Evolutionary conservation across 352 stramenopile genomes (phyloP), one percentile per base, ranked within the genome.

Genomic region (Phytophthora palmivora): DNA sequence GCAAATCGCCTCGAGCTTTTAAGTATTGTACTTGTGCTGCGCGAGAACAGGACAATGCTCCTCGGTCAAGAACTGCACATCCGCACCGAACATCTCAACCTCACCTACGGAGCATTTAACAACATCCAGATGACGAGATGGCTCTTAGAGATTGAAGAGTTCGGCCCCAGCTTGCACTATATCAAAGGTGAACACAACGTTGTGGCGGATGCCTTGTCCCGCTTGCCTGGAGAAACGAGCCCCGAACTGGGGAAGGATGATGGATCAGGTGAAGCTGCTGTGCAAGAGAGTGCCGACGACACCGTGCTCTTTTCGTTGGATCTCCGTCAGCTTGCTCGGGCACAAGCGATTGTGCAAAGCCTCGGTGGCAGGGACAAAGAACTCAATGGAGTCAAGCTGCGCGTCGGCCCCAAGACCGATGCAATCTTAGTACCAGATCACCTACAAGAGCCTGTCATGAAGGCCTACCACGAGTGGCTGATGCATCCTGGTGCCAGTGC

Each of bases 1-100:
- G 30, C 42, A 0, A 60, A 52, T 32, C n/a, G 26, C 2, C 16
- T 55, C 0, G 44, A 55, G 18, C 8, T 63, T 4, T 36, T 55
- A 1, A 55, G 44, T 18, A 54, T 63, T 6, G 4, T 44, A 5
- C 8, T 49, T 6, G n/a, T 63, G 11, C 37, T 63, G 18, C 36
- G 19, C 8, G 33, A 55, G 28, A 55, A 48, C 18, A 22, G 36
- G 22, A 49, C 22, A 14, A 37, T 63, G 22, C 22, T 44, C 5
- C 28, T 54, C 16, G 54, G 36, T 4, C 34, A 55, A 34, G 34
- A 63, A 8, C 22, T 49, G 0, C 54, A 54, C 19, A 46, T 63
- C n/a, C 37, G 42, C 26, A 63, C 54, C 2, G 54, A 63, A 24
- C 54, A 63, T 34, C 30, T 47, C n/a, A 61, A 61, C 43, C 24